A percentile compares a stretch with the other conserved stretches of the same genome.
Conservation (phyloP, 345 rosid genomes). For the Citrus inodora region DNA sequence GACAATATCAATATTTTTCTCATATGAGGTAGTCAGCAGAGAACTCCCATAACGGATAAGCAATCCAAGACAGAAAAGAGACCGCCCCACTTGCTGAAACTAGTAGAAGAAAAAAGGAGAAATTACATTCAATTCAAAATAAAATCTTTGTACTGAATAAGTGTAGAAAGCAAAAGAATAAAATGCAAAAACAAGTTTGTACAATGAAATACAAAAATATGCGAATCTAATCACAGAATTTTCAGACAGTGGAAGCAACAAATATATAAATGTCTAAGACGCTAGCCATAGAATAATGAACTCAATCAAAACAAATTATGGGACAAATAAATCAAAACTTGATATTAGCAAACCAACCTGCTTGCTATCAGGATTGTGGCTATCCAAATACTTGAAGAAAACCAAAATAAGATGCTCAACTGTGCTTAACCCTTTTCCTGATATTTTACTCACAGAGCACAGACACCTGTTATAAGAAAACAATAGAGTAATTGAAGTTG, state of each 20-base stretch:
- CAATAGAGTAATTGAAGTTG: background rate
- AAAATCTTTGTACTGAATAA: background rate
- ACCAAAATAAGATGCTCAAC: conserved; percentile 86
- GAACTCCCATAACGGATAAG: conserved; percentile 93
- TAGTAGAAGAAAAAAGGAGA: background rate
- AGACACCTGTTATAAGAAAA: conserved; percentile 64
- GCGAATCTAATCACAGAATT: background rate
- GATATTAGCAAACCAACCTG: conserved; percentile 57
- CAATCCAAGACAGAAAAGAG: conserved; percentile 95
- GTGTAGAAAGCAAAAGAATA: background rate
- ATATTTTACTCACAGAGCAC: conserved; percentile 74
- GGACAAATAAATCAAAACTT: conserved; percentile 1
- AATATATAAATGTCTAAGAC: background rate
- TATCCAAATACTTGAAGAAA: conserved; percentile 81
- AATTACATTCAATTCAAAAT: background rate
- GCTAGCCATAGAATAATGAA: background rate
- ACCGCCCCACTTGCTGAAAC: conserved; percentile 79
- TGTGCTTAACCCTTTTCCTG: conserved; percentile 65
- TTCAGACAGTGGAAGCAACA: background rate
- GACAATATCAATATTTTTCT: conserved; percentile 49
- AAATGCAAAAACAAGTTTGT: background rate
- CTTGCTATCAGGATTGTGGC: conserved; percentile 62
- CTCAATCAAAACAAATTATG: background rate
- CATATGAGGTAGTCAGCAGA: conserved; percentile 48
- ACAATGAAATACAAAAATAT: background rate